Conservation (phyloP, 768 basidiomycete genomes). For the Sarcodon sp. region DNA sequence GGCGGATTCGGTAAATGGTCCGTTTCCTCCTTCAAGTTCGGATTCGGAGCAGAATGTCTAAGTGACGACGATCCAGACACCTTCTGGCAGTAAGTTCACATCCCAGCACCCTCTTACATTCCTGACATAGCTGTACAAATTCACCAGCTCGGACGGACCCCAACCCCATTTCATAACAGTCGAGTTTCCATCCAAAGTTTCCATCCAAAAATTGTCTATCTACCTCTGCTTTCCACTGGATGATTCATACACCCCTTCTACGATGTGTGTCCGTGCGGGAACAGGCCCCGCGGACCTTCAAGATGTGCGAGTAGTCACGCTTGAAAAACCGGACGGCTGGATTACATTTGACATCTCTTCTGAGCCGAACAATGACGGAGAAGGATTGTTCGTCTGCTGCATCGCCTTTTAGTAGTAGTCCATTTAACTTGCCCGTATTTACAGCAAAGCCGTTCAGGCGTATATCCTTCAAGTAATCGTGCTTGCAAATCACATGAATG, state of each 20-base stretch:
- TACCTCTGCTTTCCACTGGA: slow-evolving; percentile 72
- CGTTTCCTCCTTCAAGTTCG: slow-evolving; percentile 93
- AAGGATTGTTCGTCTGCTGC: slow-evolving; percentile 48
- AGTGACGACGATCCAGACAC: slow-evolving; percentile 82
- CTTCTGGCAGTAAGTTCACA: slow-evolving; percentile 85
- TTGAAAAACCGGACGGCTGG: slow-evolving; percentile 94
- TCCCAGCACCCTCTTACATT: neutral
- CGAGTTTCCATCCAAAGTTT: slow-evolving; percentile 83
- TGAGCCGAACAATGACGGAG: slow-evolving; percentile 67
- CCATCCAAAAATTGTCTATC: slow-evolving; percentile 87
- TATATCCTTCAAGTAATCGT: slow-evolving; percentile 88
- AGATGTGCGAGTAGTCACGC: slow-evolving; percentile 73
- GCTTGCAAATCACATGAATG: slow-evolving; percentile 92
- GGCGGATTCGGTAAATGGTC: slow-evolving; percentile 88
- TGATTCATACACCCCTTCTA: slow-evolving; percentile 95
- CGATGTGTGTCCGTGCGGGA: slow-evolving; percentile 82
- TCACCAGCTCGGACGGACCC: slow-evolving; percentile 77
- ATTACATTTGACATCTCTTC: slow-evolving; percentile 76
- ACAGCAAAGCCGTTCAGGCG: slow-evolving; percentile 76
- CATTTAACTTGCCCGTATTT: neutral
- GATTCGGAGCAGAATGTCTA: slow-evolving; percentile 89
- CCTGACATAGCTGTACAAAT: slow-evolving; percentile 1
- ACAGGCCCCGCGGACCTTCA: slow-evolving; percentile 87
- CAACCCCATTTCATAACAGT: slow-evolving; percentile 95
- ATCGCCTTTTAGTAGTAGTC: neutral